Evolutionary conservation across 2,329 filamentous ascomycete species (phyloP).

Genomic region (Thielaviopsis euricoi): DNA sequence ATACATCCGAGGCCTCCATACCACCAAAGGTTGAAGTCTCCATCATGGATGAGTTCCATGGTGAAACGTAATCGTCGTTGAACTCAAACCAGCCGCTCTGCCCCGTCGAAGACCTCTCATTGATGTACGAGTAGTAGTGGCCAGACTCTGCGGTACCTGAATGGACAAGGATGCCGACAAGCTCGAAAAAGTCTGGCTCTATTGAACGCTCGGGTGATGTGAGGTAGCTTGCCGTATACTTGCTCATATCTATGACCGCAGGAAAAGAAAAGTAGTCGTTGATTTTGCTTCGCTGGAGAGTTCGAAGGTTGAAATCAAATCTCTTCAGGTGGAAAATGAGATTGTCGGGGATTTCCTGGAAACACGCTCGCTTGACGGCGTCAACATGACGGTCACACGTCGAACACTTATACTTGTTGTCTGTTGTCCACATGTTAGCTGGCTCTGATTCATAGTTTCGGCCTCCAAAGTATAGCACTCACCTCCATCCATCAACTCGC

Average conservation of each 20-base stretch:
- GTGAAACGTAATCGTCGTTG: slow-evolving; percentile 70
- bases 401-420: slow-evolving; percentile 97
- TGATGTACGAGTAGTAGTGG: slow-evolving; percentile 93
- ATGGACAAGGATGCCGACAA: slow-evolving; percentile 91
- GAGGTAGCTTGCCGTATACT: slow-evolving; percentile 76
- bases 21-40: slow-evolving; percentile 70
- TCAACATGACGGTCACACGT: slow-evolving; percentile 79
- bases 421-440: slow-evolving; percentile 25
- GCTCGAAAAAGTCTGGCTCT: slow-evolving; percentile 65
- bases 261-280: slow-evolving; percentile 93
- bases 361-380: slow-evolving; percentile 81
- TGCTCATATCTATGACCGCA: slow-evolving; percentile 64
- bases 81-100: slow-evolving; percentile 66
- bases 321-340: slow-evolving; percentile 89
- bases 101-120: slow-evolving; percentile 48
- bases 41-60: slow-evolving; percentile 60
- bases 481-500: slow-evolving; percentile 89
- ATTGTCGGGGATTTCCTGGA: slow-evolving; percentile 86
- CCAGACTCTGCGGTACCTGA: slow-evolving; percentile 84
- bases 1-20: slow-evolving; percentile 33
- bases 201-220: slow-evolving; percentile 40
- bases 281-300: slow-evolving; percentile 74
- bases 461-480: slow-evolving; percentile 16
- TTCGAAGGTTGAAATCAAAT: slow-evolving; percentile 65
- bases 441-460: background rate